Conservation (phyloP, 2,329 filamentous ascomycete genomes). For the Leptographium procerum region DNA sequence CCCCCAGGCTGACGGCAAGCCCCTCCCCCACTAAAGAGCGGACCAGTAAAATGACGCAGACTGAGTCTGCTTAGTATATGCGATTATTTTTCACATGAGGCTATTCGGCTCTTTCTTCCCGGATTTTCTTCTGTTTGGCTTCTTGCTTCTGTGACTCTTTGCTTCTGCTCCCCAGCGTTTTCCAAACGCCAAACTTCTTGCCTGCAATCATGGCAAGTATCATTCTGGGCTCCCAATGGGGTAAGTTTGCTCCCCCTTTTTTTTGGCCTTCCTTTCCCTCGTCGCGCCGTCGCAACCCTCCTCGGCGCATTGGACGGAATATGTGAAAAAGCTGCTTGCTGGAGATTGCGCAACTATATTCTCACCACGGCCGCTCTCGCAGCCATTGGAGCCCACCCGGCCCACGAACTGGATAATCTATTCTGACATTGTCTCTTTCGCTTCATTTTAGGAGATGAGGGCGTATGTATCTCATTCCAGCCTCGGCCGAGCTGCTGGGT, state of each 20-base stretch:
- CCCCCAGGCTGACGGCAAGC: background rate
- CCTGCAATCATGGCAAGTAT: conserved; percentile 35
- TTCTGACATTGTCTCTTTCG: background rate
- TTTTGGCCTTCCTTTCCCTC: background rate
- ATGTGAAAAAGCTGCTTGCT: background rate
- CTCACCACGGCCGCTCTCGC: background rate
- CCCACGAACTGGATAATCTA: background rate
- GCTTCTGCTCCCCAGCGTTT: background rate
- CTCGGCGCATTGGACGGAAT: background rate
- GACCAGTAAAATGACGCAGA: background rate
- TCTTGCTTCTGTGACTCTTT: background rate
- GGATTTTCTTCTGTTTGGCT: background rate
- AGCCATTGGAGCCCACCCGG: background rate
- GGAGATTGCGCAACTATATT: background rate
- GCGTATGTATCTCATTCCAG: conserved; percentile 2
- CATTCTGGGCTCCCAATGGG: conserved; percentile 50
- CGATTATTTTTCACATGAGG: background rate
- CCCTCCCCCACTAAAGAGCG: background rate
- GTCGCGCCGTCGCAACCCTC: background rate
- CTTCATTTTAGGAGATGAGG: conserved; percentile 7
- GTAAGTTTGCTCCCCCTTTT: conserved; percentile 31
- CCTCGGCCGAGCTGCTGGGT: background rate
- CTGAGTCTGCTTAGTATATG: background rate
- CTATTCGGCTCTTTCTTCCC: background rate
- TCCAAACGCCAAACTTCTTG: background rate